Evolutionary conservation across 2,329 filamentous ascomycete species (phyloP), one percentile per base, ranked within the genome.

Genomic region (Shiraia bambusicola): DNA sequence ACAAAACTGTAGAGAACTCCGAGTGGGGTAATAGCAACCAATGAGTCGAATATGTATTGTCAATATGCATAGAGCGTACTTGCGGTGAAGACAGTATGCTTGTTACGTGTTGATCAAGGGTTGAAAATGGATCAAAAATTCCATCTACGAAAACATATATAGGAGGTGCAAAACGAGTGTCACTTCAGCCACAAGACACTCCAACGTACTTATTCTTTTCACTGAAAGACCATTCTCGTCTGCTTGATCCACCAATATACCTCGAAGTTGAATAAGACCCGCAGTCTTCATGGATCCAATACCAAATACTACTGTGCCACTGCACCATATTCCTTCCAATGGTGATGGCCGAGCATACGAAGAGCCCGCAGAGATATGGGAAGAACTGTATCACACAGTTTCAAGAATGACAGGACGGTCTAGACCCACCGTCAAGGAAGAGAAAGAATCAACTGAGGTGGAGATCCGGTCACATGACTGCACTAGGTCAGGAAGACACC

Each of bases 281-380:
- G n/a, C n/a, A n/a, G n/a, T n/a, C n/a, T 22, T 22, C 19, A 67
- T 67, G 62, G 61, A 65, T 47, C 50, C 57, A 24, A 46, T 49
- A 25, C 49, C 60, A 14, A 63, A 61, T 10, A 52, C 61, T 17
- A 49, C 49, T 2, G 59, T 59, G 11, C 54, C 59, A 24, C 29
- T 58, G 34, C 61, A 59, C 28, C 47, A 51, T 16, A 47, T 56
- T 36, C 50, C 58, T 2, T 35, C 41, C 2, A 28, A 27, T 14
- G 42, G 27, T 33, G 45, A 45, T 28, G 40, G 34, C 9, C 36
- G 27, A 31, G 25, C 28, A 12, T 38, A 47, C 17, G 44, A 34
- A 8, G 47, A 50, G 36, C 47, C 46, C n/a, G 53, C 54, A 34
- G 49, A 54, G 17, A 42, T 63, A 15, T 54, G 47, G 51, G 41